These are phyloP conservation scores for Cenchrus americanus DNA, from an alignment of 176 grass and related monocot species.

Conservation along the genomic window DNA sequence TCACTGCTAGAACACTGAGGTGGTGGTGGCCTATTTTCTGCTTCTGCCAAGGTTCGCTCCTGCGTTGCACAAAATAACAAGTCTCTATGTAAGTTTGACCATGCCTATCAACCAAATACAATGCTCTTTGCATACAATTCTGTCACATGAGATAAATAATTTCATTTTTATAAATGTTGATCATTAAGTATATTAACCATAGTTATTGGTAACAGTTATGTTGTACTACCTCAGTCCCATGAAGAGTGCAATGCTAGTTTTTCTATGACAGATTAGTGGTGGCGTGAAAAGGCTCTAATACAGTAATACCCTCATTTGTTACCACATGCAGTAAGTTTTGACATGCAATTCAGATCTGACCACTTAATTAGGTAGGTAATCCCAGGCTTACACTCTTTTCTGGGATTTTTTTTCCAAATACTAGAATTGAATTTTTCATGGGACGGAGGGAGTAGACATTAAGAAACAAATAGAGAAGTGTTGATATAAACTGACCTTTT, in stretches of 20 bases:
- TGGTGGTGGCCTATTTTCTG: constrained; percentile 65
- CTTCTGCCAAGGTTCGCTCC: constrained; percentile 70
- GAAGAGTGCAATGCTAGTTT: too few relatives aligned
- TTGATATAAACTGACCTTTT: constrained; percentile 64
- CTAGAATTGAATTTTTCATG: too few relatives aligned
- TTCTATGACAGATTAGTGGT: too few relatives aligned
- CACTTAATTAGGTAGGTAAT: too few relatives aligned
- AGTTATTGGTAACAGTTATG: background rate
- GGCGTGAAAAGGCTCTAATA: too few relatives aligned
- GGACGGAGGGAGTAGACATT: background rate
- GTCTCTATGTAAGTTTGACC: background rate
- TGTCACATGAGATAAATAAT: too few relatives aligned
- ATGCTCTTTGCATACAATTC: background rate
- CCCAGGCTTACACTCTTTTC: too few relatives aligned
- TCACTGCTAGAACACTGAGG: constrained; percentile 62
- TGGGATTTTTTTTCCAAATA: too few relatives aligned
- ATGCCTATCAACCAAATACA: background rate
- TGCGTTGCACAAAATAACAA: constrained; percentile 45
- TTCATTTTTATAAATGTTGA: too few relatives aligned
- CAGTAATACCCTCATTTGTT: too few relatives aligned
- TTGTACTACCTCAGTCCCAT: background rate
- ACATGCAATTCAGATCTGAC: too few relatives aligned
- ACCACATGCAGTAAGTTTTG: too few relatives aligned
- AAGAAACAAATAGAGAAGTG: constrained; percentile 3
- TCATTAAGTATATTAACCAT: background rate